A percentile compares a stretch with the other conserved stretches of the same genome.
Conservation (phyloP, 208 protist genomes). For the Leishmania guyanensis region DNA sequence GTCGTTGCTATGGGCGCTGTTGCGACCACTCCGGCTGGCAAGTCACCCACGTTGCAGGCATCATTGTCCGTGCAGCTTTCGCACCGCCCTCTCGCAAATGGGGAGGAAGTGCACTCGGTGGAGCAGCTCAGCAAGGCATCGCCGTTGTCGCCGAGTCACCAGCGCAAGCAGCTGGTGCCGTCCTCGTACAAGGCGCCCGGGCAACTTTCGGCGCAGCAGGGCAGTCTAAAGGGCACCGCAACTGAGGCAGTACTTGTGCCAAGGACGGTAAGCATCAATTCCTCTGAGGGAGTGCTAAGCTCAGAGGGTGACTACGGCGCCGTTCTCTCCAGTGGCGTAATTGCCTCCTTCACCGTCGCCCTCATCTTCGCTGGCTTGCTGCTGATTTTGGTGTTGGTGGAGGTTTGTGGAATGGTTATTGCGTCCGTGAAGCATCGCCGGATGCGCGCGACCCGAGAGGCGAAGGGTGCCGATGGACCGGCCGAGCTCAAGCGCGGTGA, state of each 20-base stretch:
- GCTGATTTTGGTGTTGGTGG: conserved; percentile 31
- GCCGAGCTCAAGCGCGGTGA: conserved; percentile 13
- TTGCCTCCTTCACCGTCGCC: conserved; percentile 30
- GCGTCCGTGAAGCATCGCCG: conserved; percentile 16
- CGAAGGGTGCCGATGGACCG: conserved; percentile 4
- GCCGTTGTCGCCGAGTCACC: not conserved
- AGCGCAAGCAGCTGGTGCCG: not conserved
- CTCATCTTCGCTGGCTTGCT: conserved; percentile 34
- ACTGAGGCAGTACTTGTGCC: not conserved
- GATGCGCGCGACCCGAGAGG: not conserved
- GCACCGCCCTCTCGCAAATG: conserved; percentile 3
- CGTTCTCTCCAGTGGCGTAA: conserved; percentile 33
- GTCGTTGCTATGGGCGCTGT: not conserved
- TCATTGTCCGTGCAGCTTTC: not conserved
- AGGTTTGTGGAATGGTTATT: conserved; percentile 19
- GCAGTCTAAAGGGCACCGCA: not conserved
- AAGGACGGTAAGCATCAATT: not conserved
- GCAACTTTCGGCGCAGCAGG: not conserved
- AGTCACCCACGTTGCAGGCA: not conserved
- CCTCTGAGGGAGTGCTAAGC: not conserved
- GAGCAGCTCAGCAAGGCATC: not conserved
- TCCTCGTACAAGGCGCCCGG: not conserved
- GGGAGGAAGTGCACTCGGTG: not conserved
- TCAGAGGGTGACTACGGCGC: conserved; percentile 4
- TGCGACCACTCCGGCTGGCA: not conserved